phyloP scores from a whole-genome alignment of 495 filamentous ascomycete genomes.

The Apodospora peruviana region DNA sequence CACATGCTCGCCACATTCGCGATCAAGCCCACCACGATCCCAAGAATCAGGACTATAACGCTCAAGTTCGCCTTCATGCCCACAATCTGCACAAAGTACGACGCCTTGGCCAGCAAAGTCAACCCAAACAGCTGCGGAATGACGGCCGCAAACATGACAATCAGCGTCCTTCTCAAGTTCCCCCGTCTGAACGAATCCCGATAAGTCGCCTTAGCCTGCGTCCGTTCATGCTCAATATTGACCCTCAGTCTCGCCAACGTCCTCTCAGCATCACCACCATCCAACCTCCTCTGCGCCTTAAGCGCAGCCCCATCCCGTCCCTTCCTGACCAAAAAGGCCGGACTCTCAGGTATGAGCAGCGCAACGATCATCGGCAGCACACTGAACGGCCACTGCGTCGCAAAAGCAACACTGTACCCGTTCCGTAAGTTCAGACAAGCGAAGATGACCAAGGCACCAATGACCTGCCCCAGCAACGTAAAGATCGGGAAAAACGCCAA shows the following conservation, averaged over 20 bases:
- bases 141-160: slow-evolving; percentile 17
- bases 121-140: slow-evolving; percentile 19
- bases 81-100: slow-evolving; percentile 20
- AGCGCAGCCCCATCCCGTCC: slow-evolving; percentile 2
- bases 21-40: slow-evolving; percentile 15
- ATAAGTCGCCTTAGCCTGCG: background rate
- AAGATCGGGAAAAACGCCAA: slow-evolving; percentile 43
- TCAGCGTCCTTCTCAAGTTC: slow-evolving; percentile 24
- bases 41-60: slow-evolving; percentile 16
- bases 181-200: slow-evolving; percentile 12
- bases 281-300: background rate
- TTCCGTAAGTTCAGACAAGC: slow-evolving; percentile 11
- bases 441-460: slow-evolving; percentile 38
- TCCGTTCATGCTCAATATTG: background rate
- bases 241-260: background rate
- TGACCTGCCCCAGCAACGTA: slow-evolving; percentile 38
- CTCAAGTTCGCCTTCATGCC: slow-evolving; percentile 15
- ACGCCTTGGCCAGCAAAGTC: slow-evolving; percentile 16
- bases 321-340: slow-evolving; percentile 37
- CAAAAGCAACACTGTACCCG: background rate
- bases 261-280: background rate
- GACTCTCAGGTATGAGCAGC: slow-evolving; percentile 34
- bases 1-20: slow-evolving; percentile 14
- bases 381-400: background rate
- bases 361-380: slow-evolving; percentile 13